Percentiles rank a stretch among this genome's conserved stretches.
phyloP scores from a whole-genome alignment of 2,329 filamentous ascomycete species.

The Pseudogymnoascus sp. region DNA sequence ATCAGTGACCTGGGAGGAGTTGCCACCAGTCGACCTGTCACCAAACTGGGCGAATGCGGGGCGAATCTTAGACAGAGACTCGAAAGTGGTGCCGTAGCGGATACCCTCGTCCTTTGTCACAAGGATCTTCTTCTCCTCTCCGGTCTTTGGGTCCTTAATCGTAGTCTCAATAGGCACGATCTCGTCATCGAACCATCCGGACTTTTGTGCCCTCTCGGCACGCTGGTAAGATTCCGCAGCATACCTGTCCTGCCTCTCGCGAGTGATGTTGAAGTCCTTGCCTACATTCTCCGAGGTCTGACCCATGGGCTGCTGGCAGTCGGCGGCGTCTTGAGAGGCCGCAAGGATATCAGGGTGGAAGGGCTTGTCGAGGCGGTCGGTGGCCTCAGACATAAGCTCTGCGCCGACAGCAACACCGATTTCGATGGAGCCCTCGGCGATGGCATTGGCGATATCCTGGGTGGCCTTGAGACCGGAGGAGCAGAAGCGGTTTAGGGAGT shows the following conservation, averaged over 20 bases:
- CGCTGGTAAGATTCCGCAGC: slow-evolving; percentile 81
- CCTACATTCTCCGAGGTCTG: slow-evolving; percentile 97
- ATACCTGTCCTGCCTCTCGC: slow-evolving; percentile 76
- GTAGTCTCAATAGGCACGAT: slow-evolving; percentile 80
- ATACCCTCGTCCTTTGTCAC: slow-evolving; percentile 86
- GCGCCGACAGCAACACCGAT: slow-evolving; percentile 82
- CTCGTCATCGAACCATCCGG: slow-evolving; percentile 87
- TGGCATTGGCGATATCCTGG: slow-evolving; percentile 89
- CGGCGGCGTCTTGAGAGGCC: slow-evolving; percentile 65
- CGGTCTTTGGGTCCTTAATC: slow-evolving; percentile 76
- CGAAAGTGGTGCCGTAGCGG: slow-evolving; percentile 80
- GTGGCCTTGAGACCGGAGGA: slow-evolving; percentile 92
- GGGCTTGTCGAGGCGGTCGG: slow-evolving; percentile 61
- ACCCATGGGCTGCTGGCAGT: slow-evolving; percentile 94
- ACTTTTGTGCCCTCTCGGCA: slow-evolving; percentile 84
- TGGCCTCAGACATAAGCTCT: slow-evolving; percentile 75
- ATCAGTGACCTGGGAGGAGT: slow-evolving; percentile 91
- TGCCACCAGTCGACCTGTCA: slow-evolving; percentile 79
- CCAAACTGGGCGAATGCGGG: slow-evolving; percentile 88
- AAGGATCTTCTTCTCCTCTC: slow-evolving; percentile 68
- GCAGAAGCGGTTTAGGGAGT: slow-evolving; percentile 90
- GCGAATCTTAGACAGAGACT: slow-evolving; percentile 75
- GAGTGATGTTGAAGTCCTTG: slow-evolving; percentile 76
- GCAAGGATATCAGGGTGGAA: slow-evolving; percentile 71
- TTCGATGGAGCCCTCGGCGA: slow-evolving; percentile 72